Percentiles rank a stretch among this genome's conserved stretches.
phyloP scores from a whole-genome alignment of 2,329 filamentous ascomycete species.

The Nigrospora sphaerica region DNA sequence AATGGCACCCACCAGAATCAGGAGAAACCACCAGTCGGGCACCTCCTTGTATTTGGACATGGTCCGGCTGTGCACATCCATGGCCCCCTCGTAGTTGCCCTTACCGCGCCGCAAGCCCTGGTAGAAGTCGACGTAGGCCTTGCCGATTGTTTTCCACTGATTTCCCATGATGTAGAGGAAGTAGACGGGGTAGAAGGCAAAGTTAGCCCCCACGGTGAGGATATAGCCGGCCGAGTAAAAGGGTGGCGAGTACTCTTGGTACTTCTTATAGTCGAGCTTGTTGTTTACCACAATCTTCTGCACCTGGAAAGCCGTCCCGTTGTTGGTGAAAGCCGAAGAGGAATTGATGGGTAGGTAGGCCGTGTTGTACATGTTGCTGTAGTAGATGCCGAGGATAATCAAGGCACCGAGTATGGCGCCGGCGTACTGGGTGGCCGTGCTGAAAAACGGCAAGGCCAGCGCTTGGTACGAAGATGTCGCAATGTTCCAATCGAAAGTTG shows the following conservation, averaged over 20 bases:
- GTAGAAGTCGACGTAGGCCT: conserved; percentile 39
- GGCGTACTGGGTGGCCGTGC: conserved; percentile 54
- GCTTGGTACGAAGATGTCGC: conserved; percentile 10
- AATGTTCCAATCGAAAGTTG: conserved; percentile 33
- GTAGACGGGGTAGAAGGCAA: conserved; percentile 44
- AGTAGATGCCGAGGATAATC: conserved; percentile 51
- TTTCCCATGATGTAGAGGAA: conserved; percentile 36
- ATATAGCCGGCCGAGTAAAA: conserved; percentile 41
- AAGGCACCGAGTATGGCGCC: conserved; percentile 49
- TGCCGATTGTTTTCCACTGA: conserved; percentile 32
- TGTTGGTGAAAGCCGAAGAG: conserved; percentile 50
- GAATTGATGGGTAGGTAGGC: conserved; percentile 51
- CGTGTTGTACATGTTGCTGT: conserved; percentile 49
- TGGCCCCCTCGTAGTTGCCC: conserved; percentile 25
- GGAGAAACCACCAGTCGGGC: conserved; percentile 48
- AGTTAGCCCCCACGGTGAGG: conserved; percentile 23
- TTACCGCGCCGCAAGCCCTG: conserved; percentile 36
- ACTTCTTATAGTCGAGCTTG: conserved; percentile 43
- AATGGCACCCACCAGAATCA: conserved; percentile 32
- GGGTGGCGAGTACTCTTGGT: conserved; percentile 46
- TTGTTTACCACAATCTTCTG: conserved; percentile 40
- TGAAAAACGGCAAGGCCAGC: conserved; percentile 37
- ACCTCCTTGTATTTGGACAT: conserved; percentile 46
- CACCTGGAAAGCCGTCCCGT: conserved; percentile 41
- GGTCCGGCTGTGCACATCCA: conserved; percentile 41